Evolutionary conservation across 306 rosid species (phyloP), one percentile per base, ranked within the genome.

Genomic region (Cucurbita moschata): DNA sequence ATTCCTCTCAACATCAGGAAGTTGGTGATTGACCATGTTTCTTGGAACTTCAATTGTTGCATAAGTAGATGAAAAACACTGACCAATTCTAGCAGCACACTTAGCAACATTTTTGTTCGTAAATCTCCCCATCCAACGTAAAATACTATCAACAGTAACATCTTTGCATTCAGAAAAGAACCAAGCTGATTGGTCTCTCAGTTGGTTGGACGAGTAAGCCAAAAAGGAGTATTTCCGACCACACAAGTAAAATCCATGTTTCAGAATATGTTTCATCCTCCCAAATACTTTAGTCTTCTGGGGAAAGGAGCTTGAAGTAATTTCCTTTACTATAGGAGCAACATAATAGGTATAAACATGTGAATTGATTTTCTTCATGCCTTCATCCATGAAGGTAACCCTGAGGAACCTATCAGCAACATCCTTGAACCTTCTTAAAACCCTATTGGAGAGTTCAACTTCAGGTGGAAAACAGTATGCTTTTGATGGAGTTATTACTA

Each of bases 81-180:
- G 96, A 23, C 96, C 97, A 91, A 91, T 91, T 79, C 97, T 85
- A 46, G 97, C 94, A 76, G 97, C 90, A 85, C 96, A 92, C 80
- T 87, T 92, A 0, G 96, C 97, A 49, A 89, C 51, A 61, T 85
- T 92, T 58, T 1, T 79, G 21, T 82, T 76, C 18, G 10, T n/a
- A 71, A 92, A 89, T 76, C 19, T 83, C 7, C 97, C 97, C 97
- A 92, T 92, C 96, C 94, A 92, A 66, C 8, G 7, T 76, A 69
- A 75, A 40, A 87, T 86, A 16, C 42, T 0, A 13, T 4, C 9
- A 75, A 82, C 83, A 6, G 35, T 60, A 9, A 83, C 50, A 7
- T 70, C 35, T 30, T 4, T 42, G 6, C 38, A 82, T 12, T 92
- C 89, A 14, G 97, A 90, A 61, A 89, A 92, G 81, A 92, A 92